Evolutionary conservation across 371 early-diverging fungal genomes (phyloP).

Genomic region (Rhizopus delemar): DNA sequence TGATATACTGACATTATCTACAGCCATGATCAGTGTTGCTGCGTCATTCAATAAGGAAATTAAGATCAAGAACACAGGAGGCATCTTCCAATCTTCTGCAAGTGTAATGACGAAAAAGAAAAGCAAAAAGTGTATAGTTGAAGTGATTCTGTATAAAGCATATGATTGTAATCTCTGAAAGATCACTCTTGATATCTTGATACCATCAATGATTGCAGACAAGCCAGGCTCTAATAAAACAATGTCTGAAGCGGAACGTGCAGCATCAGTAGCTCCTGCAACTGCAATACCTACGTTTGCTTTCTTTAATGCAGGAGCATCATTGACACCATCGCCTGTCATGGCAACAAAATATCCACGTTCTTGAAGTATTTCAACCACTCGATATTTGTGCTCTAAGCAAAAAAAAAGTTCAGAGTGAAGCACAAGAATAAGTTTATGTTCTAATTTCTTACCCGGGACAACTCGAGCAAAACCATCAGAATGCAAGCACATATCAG

Average conservation of each 20-base stretch:
- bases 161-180: constrained; percentile 92
- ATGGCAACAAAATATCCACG: constrained; percentile 61
- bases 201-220: constrained; percentile 87
- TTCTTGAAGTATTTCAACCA: constrained; percentile 57
- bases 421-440: no score
- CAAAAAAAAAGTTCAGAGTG: no score
- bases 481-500: constrained; percentile 71
- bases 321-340: constrained; percentile 89
- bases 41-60: constrained; percentile 88
- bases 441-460: constrained; percentile 51
- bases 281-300: constrained; percentile 73
- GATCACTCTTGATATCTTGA: constrained; percentile 80
- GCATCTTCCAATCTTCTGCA: constrained; percentile 80
- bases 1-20: constrained; percentile 87
- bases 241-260: constrained; percentile 92
- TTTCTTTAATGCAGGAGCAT: constrained; percentile 76
- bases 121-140: constrained; percentile 88
- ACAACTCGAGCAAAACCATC: constrained; percentile 83
- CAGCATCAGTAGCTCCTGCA: constrained; percentile 89
- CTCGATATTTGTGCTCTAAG: constrained; percentile 61
- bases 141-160: constrained; percentile 88
- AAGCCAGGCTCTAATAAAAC: constrained; percentile 86
- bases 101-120: constrained; percentile 90
- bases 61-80: constrained; percentile 78
- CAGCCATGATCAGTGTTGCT: constrained; percentile 88